These are phyloP conservation scores for Trametes cubensis DNA, from an alignment of 768 basidiomycete genomes.

Conservation along the genomic window DNA sequence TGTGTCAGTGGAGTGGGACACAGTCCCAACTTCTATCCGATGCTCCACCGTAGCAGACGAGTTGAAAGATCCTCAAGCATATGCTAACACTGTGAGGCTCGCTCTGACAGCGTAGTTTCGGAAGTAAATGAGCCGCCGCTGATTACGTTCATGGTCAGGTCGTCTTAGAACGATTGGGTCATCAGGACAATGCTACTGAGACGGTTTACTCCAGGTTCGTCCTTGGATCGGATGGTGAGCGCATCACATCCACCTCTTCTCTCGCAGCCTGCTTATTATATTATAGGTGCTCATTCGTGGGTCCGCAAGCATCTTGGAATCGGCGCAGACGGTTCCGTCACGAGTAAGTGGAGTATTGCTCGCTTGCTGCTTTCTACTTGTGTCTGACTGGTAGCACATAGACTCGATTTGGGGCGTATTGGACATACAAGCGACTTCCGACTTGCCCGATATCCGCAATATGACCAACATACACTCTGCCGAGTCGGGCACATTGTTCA, in stretches of 20 bases:
- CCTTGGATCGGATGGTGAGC: conserved; percentile 71
- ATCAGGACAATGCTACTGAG: conserved; percentile 46
- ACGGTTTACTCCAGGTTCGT: conserved; percentile 71
- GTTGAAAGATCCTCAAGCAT: conserved; percentile 42
- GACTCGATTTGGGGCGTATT: conserved; percentile 85
- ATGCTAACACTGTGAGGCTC: background rate
- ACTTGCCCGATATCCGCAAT: conserved; percentile 59
- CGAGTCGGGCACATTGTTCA: conserved; percentile 49
- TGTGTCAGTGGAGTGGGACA: conserved; percentile 52
- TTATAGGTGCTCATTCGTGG: conserved; percentile 78
- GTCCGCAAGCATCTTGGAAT: conserved; percentile 69
- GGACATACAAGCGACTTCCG: conserved; percentile 52
- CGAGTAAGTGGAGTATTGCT: conserved; percentile 45
- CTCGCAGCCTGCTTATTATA: background rate
- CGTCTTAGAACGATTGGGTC: conserved; percentile 45
- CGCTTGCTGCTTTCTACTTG: background rate
- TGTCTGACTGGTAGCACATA: conserved; percentile 18
- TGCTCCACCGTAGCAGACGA: conserved; percentile 45
- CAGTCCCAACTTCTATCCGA: conserved; percentile 51
- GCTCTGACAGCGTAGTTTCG: too few relatives aligned
- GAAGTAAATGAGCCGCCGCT: background rate
- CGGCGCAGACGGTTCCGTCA: conserved; percentile 76
- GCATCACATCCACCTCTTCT: background rate
- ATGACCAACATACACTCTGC: conserved; percentile 51
- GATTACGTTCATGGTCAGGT: conserved; percentile 37